Conservation (phyloP, 495 filamentous ascomycete genomes). For the Podospora pseudocomata region DNA sequence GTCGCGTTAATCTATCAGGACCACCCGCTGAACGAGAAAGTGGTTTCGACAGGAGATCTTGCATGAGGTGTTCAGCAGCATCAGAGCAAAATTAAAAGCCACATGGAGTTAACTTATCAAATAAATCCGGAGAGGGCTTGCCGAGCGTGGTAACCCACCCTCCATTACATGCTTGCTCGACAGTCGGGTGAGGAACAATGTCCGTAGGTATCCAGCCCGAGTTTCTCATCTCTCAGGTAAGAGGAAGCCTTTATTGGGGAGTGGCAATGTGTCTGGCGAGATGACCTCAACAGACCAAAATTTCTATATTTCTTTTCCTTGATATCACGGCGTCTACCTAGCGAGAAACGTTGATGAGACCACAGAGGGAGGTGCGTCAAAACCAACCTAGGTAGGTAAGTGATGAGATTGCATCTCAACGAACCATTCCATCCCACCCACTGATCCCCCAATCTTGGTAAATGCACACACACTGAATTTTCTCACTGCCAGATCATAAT, state of each 20-base stretch:
- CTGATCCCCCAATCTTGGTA: not conserved
- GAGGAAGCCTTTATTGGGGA: too few relatives aligned
- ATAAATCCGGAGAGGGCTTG: not conserved
- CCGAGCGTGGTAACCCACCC: not conserved
- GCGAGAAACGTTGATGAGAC: too few relatives aligned
- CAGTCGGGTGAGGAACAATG: too few relatives aligned
- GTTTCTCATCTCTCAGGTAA: too few relatives aligned
- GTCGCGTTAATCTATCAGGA: not conserved
- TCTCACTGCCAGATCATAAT: not conserved
- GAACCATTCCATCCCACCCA: not conserved
- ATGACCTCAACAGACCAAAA: too few relatives aligned
- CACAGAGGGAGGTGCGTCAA: too few relatives aligned
- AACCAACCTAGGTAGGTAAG: too few relatives aligned
- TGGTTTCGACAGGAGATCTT: not conserved
- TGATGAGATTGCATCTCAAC: not conserved
- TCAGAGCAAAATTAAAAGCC: not conserved
- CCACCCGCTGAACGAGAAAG: too few relatives aligned
- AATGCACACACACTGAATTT: not conserved
- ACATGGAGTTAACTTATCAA: not conserved
- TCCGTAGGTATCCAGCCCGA: too few relatives aligned
- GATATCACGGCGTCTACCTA: too few relatives aligned
- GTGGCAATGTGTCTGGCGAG: too few relatives aligned
- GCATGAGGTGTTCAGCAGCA: not conserved
- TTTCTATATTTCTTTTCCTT: too few relatives aligned
- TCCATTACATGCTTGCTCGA: not conserved